Conservation (phyloP, 2,329 filamentous ascomycete species). For the Epicoccum sorghinum region DNA sequence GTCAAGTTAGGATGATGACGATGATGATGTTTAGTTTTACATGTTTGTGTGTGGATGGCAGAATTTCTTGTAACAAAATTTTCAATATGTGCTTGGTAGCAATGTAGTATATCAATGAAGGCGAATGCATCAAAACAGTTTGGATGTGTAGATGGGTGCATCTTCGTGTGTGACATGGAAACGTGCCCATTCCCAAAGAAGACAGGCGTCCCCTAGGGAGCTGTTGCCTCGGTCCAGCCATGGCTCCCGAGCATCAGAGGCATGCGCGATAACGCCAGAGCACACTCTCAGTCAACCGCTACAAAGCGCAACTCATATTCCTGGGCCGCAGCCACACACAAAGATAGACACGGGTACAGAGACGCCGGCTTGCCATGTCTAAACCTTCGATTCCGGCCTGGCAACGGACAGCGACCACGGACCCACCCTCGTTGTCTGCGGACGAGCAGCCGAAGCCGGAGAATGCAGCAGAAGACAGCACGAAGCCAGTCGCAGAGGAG, state of each 20-base stretch:
- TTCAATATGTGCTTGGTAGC: neutral
- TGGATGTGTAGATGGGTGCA: too few relatives aligned
- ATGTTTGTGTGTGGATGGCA: neutral
- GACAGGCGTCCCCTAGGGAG: neutral
- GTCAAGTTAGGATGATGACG: neutral
- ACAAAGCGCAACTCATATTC: neutral
- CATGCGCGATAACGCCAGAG: constrained; percentile 9
- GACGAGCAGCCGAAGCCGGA: constrained; percentile 22
- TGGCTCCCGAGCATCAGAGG: constrained; percentile 22
- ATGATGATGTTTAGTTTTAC: neutral
- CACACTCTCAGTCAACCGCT: neutral
- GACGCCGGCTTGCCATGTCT: constrained; percentile 17
- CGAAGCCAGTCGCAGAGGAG: constrained; percentile 22
- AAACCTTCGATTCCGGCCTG: constrained; percentile 44
- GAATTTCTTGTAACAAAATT: neutral
- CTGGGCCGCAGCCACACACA: too few relatives aligned
- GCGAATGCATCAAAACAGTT: neutral
- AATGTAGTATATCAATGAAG: neutral
- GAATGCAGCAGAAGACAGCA: constrained; percentile 15
- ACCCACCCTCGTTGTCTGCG: constrained; percentile 15
- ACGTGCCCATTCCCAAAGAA: neutral
- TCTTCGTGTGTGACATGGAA: neutral
- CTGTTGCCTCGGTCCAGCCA: constrained; percentile 31
- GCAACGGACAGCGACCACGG: constrained; percentile 35
- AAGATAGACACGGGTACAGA: neutral